phyloP scores from a whole-genome alignment of 495 filamentous ascomycete species.

The Lasiosphaeriaceae sp. region DNA sequence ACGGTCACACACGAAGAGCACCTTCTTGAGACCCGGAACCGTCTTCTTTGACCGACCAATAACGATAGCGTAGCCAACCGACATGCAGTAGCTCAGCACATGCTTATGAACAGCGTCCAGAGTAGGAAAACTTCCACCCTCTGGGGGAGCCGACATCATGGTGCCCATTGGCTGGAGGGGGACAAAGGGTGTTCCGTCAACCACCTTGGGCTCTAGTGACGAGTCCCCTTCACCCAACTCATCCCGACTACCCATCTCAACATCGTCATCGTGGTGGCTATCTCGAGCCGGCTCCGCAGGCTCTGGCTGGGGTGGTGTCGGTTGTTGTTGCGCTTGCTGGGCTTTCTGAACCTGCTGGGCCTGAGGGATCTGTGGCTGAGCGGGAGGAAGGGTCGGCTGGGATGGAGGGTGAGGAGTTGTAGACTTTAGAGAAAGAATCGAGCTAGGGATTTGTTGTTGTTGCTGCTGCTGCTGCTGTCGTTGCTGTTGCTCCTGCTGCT shows the following conservation, averaged over 20 bases:
- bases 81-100: constrained; percentile 50
- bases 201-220: constrained; percentile 39
- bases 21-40: constrained; percentile 53
- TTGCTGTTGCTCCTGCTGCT: neutral
- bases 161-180: constrained; percentile 42
- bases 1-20: constrained; percentile 55
- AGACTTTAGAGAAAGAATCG: constrained; percentile 28
- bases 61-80: constrained; percentile 55
- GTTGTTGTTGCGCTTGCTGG: constrained; percentile 34
- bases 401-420: constrained; percentile 19
- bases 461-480: neutral
- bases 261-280: constrained; percentile 37
- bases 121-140: constrained; percentile 51
- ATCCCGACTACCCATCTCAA: constrained; percentile 38
- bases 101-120: constrained; percentile 52
- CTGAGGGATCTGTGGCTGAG: constrained; percentile 21
- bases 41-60: constrained; percentile 58
- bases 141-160: constrained; percentile 52
- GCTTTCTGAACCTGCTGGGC: constrained; percentile 18
- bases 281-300: constrained; percentile 31
- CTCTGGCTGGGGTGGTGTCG: constrained; percentile 34
- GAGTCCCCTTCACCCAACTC: constrained; percentile 36
- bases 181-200: constrained; percentile 41
- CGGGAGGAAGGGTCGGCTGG: constrained; percentile 24
- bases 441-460: constrained; percentile 14